Evolutionary conservation across 2,329 filamentous ascomycete genomes (phyloP), one percentile per base, ranked within the genome.

Genomic region (Pseudocercospora ulei): DNA sequence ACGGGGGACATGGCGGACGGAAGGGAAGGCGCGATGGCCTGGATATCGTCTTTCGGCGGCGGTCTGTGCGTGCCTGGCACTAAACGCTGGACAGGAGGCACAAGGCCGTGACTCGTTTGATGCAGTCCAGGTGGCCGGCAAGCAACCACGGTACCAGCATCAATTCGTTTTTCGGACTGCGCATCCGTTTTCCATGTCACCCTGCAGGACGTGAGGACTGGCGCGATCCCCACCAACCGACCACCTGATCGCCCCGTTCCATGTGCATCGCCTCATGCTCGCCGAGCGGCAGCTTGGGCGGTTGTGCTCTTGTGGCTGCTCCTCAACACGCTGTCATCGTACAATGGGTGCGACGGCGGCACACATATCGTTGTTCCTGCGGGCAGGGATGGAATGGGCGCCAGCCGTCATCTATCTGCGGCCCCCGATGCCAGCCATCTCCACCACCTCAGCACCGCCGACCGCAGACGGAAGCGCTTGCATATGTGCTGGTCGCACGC

Each of bases 171-270:
- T n/a, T n/a, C n/a, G n/a, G n/a, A n/a, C n/a, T n/a, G n/a, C n/a
- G n/a, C n/a, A n/a, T n/a, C n/a, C n/a, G n/a, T n/a, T n/a, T n/a
- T n/a, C n/a, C n/a, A n/a, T n/a, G n/a, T n/a, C n/a, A n/a, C n/a
- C n/a, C n/a, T n/a, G n/a, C n/a, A n/a, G n/a, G n/a, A n/a, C n/a
- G n/a, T n/a, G n/a, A n/a, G n/a, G n/a, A n/a, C n/a, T n/a, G n/a
- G 41, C 40, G 27, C 33, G 5, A 40, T 34, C 24, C 20, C 6
- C 22, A 17, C 7, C 13, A 23, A 31, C 37, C 22, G 37, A 14
- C 31, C 41, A 38, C 41, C 41, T 44, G 41, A 44, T 35, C n/a
- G n/a, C n/a, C n/a, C n/a, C n/a, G n/a, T n/a, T n/a, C 18, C 19
- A 26, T 28, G 7, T 40, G 31, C 36, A 25, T 23, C 35, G 19